A percentile compares a stretch with the other conserved stretches of the same genome.
Conservation (phyloP, 768 basidiomycete species). For the Mycena vulgaris region DNA sequence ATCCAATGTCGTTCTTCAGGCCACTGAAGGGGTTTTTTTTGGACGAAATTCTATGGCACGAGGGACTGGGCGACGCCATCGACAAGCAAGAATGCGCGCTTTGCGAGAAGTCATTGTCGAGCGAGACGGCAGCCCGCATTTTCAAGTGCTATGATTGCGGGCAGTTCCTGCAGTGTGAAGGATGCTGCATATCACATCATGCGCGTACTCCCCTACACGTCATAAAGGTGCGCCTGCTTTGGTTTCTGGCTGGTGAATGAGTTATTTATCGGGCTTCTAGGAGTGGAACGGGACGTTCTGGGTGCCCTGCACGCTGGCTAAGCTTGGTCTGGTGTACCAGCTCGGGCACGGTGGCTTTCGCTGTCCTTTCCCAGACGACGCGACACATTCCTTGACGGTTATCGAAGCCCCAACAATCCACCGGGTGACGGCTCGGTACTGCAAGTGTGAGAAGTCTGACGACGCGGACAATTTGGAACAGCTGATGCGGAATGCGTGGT, state of each 20-base stretch:
- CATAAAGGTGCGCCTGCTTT: neutral
- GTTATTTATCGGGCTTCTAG: neutral
- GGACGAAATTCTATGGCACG: slow-evolving; percentile 19
- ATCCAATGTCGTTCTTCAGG: slow-evolving; percentile 3
- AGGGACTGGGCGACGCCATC: slow-evolving; percentile 4
- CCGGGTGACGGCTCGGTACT: slow-evolving; percentile 20
- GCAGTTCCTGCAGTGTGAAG: neutral
- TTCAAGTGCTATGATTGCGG: slow-evolving; percentile 20
- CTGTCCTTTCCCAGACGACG: slow-evolving; percentile 5
- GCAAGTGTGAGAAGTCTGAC: slow-evolving; percentile 15
- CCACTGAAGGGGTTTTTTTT: neutral
- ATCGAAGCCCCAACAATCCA: slow-evolving; percentile 31
- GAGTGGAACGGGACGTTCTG: slow-evolving; percentile 21
- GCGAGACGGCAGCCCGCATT: neutral
- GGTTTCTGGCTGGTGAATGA: neutral
- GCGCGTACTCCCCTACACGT: neutral
- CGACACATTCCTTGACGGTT: slow-evolving; percentile 13
- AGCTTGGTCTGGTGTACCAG: slow-evolving; percentile 10
- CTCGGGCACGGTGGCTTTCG: slow-evolving; percentile 34
- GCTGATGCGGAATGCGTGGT: slow-evolving; percentile 19
- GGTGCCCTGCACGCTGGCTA: neutral
- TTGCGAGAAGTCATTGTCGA: no score
- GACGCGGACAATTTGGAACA: slow-evolving; percentile 12
- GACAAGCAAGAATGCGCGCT: neutral
- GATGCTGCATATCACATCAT: neutral